Evolutionary conservation across 306 rosid genomes (phyloP).

Genomic region (Mucuna pruriens): DNA sequence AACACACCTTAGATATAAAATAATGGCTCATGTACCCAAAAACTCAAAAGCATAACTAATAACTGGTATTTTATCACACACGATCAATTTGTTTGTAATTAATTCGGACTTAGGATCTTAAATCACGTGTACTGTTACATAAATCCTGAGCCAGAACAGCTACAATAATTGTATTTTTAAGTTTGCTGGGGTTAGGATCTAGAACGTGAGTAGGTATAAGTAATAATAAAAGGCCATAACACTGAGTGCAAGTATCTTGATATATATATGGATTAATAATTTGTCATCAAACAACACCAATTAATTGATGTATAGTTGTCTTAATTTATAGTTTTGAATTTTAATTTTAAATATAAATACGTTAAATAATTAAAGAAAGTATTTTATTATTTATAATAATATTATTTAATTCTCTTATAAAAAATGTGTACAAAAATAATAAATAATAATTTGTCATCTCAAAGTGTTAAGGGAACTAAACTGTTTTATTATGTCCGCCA

Average conservation of each 20-base stretch:
- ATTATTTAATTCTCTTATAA: too few species aligned
- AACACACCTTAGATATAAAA: neutral
- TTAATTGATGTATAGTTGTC: too few species aligned
- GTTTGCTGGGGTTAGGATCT: neutral
- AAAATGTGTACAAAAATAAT: too few species aligned
- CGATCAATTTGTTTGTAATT: conserved; percentile 9
- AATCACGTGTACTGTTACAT: conserved; percentile 46
- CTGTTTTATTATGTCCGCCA: neutral
- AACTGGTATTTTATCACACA: neutral
- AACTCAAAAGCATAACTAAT: neutral
- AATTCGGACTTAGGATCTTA: conserved; percentile 28
- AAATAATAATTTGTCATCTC: conserved; percentile 1
- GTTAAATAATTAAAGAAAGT: too few species aligned
- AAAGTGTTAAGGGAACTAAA: neutral
- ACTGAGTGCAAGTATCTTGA: neutral
- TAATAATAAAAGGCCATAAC: neutral
- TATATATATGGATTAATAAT: conserved; percentile 5
- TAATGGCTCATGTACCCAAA: conserved; percentile 9
- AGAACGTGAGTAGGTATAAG: neutral
- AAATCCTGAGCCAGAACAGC: conserved; percentile 28
- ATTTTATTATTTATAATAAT: too few species aligned
- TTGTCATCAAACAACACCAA: too few species aligned
- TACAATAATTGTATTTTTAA: neutral
- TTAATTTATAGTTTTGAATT: too few species aligned
- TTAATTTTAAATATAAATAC: too few species aligned